Evolutionary conservation across 75 land plant genomes (phyloP), one percentile per base, ranked within the genome.

Genomic region (Larix kaempferi): DNA sequence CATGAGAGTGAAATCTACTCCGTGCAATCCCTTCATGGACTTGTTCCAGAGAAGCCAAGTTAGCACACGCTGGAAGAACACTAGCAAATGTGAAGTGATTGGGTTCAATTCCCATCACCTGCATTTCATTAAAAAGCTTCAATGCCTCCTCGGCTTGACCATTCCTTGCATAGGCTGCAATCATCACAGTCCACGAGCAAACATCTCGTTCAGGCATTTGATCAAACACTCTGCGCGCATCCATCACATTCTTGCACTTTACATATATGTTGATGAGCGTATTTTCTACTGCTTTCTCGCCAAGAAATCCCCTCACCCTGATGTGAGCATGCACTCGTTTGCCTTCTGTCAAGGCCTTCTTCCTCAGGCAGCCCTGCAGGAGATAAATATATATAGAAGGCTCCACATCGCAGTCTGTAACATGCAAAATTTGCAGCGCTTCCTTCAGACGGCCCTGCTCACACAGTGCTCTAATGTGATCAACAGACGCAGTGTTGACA

Each of bases 91-190:
- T 66, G 29, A 37, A 33, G 2, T 33, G 35, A 37, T 35, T 33
- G 21, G 71, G 37, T 6, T 66, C 37, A 10, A 66, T 2, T 8
- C 76, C 78, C 39, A 57, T 76, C 17, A 71, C 54, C 78, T 80
- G 80, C 91, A 91, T 91, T 37, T 72, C 54, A 49, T 10, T 10
- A 76, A 79, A 77, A 11, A 76, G 61, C 26, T 23, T 0, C 29
- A 79, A 8, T 14, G 81, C 81, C 81, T 79, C 49, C 22, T 79
- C 49, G 23, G 39, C 35, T 29, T 25, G 23, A 3, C 21, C 54
- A 13, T 56, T 67, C 63, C 23, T 56, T 23, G 52, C 26, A 78
- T 79, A 22, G 16, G 81, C 80, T 27, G 29, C 79, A 75, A 76
- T 57, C 11, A 79, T 79, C n/a, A 59, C 27, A 79, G 78, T 79